Evolutionary conservation across 1,284 basidiomycete species (phyloP).

Genomic region (Rhodofomes roseus): DNA sequence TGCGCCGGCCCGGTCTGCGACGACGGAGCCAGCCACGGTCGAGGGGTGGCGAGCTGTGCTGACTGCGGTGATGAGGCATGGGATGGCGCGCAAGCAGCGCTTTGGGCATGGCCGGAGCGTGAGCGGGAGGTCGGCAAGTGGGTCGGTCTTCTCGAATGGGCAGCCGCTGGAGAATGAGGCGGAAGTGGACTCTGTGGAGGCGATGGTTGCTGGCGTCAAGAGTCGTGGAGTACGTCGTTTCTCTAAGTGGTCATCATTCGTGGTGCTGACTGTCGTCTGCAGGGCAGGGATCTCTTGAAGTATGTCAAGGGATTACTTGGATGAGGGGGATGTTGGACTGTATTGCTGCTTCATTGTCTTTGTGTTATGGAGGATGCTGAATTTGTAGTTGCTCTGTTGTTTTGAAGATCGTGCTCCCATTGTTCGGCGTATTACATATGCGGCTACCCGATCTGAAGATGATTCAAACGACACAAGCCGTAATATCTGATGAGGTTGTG

Average conservation of each 20-base stretch:
- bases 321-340: slow-evolving; percentile 24
- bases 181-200: slow-evolving; percentile 57
- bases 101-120: slow-evolving; percentile 27
- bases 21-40: slow-evolving; percentile 29
- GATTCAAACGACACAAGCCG: no score
- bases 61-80: slow-evolving; percentile 60
- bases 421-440: no score
- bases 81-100: slow-evolving; percentile 53
- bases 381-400: not conserved
- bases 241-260: not conserved
- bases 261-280: slow-evolving; percentile 7
- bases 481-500: no score
- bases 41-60: slow-evolving; percentile 79
- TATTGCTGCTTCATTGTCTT: not conserved
- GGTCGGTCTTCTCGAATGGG: not conserved
- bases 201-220: slow-evolving; percentile 74
- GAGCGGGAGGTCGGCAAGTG: slow-evolving; percentile 10
- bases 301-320: slow-evolving; percentile 70
- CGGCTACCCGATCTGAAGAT: no score
- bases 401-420: no score
- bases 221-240: slow-evolving; percentile 52
- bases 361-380: not conserved
- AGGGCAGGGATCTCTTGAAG: slow-evolving; percentile 69
- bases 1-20: slow-evolving; percentile 24
- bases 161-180: slow-evolving; percentile 19